A percentile compares a stretch with the other conserved stretches of the same genome.
Conservation (phyloP, 257 asterid species). For the Craterostigma plantagineum region DNA sequence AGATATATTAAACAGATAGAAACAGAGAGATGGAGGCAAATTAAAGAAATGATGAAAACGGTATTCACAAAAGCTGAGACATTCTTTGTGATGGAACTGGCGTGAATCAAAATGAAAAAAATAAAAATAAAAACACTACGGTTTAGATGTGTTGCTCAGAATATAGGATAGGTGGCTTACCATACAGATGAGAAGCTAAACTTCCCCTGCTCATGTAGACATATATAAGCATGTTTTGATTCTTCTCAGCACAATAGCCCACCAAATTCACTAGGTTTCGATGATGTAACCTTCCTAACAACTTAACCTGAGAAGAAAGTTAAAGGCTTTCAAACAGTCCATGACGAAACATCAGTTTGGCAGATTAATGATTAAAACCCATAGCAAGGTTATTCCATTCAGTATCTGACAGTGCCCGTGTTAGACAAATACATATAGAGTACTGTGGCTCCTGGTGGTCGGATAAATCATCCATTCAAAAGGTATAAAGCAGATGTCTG, state of each 20-base stretch:
- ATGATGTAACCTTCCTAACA: conserved; percentile 90
- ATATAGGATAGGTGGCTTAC: conserved; percentile 27
- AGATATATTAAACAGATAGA: neutral
- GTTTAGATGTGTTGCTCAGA: neutral
- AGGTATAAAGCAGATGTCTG: neutral
- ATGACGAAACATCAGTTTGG: neutral
- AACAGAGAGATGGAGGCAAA: too few species aligned
- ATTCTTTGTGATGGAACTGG: neutral
- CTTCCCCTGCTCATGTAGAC: conserved; percentile 89
- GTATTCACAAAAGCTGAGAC: too few species aligned
- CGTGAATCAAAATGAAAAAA: neutral
- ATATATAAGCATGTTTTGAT: conserved; percentile 77
- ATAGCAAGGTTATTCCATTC: too few species aligned
- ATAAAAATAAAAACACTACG: too few species aligned
- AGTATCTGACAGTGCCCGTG: too few species aligned
- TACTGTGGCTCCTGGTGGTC: too few species aligned
- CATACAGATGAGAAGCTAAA: conserved; percentile 76
- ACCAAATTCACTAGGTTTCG: conserved; percentile 94
- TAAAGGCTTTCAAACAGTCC: neutral
- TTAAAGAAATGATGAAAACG: neutral
- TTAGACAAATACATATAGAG: too few species aligned
- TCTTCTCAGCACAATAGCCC: conserved; percentile 92
- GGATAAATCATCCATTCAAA: neutral
- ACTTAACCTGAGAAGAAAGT: conserved; percentile 44
- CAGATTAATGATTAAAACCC: too few species aligned